Conservation (phyloP, 2,329 filamentous ascomycete genomes). For the Alternaria sp. region DNA sequence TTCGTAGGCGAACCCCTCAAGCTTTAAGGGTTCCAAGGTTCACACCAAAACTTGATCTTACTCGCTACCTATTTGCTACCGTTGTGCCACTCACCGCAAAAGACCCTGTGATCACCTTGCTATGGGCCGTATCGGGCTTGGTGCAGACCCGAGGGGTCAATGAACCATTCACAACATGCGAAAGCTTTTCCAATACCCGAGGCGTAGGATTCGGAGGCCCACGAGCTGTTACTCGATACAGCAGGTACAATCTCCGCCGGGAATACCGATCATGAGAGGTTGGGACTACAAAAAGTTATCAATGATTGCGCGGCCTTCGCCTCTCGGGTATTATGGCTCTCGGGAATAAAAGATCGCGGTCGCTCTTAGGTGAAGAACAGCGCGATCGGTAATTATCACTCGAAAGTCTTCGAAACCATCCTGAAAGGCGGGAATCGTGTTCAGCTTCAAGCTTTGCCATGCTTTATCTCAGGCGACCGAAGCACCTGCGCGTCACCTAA, state of each 20-base stretch:
- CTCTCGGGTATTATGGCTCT: background rate
- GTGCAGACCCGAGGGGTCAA: background rate
- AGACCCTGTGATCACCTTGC: slow-evolving; percentile 18
- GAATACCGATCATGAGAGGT: background rate
- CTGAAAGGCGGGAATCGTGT: background rate
- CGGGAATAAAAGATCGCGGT: background rate
- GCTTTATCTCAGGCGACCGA: slow-evolving; percentile 10
- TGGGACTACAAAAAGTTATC: background rate
- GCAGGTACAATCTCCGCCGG: slow-evolving; percentile 9
- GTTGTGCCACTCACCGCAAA: slow-evolving; percentile 6
- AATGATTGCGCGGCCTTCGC: background rate
- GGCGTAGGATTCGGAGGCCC: background rate
- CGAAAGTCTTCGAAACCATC: background rate
- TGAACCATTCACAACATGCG: slow-evolving; percentile 10
- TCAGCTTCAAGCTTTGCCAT: slow-evolving; percentile 23
- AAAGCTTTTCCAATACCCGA: background rate
- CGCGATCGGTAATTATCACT: background rate
- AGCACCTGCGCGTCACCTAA: slow-evolving; percentile 7
- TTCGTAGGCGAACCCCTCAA: background rate
- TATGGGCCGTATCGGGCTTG: slow-evolving; percentile 5
- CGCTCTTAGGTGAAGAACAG: background rate
- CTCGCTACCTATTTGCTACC: background rate
- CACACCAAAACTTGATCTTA: background rate
- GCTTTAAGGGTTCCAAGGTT: slow-evolving; percentile 7
- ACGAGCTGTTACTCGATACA: slow-evolving; percentile 9